A percentile compares a stretch with the other conserved stretches of the same genome.
Evolutionary conservation across 176 grass and related monocot genomes (phyloP).

Genomic region (Otatea glauca): DNA sequence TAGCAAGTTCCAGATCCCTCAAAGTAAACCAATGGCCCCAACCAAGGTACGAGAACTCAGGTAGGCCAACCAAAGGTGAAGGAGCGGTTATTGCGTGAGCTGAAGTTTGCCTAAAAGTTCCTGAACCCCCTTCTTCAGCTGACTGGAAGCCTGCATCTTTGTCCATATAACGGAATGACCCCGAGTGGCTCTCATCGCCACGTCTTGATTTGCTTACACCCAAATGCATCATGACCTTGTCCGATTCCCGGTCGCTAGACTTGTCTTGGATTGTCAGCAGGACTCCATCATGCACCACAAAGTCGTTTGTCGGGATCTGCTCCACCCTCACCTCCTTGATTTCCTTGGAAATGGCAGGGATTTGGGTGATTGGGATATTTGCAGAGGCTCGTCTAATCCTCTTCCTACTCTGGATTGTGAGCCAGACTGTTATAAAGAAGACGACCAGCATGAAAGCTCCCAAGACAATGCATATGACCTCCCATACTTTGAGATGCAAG

Average conservation of each 20-base stretch:
- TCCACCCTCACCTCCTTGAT: slow-evolving; percentile 93
- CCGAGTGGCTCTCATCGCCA: slow-evolving; percentile 84
- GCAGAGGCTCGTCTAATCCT: slow-evolving; percentile 60
- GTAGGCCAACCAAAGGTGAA: slow-evolving; percentile 81
- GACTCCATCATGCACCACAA: slow-evolving; percentile 51
- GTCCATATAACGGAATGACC: slow-evolving; percentile 86
- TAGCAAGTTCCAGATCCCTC: slow-evolving; percentile 72
- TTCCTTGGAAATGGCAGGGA: slow-evolving; percentile 81
- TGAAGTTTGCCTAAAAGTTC: slow-evolving; percentile 60
- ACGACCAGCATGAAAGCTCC: slow-evolving; percentile 71
- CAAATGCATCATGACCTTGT: slow-evolving; percentile 72
- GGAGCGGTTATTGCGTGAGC: slow-evolving; percentile 65
- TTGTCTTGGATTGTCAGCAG: slow-evolving; percentile 66
- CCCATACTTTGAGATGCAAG: slow-evolving; percentile 94
- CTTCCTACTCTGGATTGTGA: slow-evolving; percentile 73
- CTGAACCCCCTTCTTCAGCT: slow-evolving; percentile 73
- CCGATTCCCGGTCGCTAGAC: slow-evolving; percentile 58
- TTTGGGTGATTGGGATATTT: slow-evolving; percentile 72
- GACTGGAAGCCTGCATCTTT: slow-evolving; percentile 72
- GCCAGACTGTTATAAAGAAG: slow-evolving; percentile 72
- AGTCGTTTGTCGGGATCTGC: slow-evolving; percentile 60
- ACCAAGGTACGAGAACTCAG: slow-evolving; percentile 79
- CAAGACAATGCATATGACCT: slow-evolving; percentile 77
- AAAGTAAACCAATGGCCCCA: slow-evolving; percentile 93
- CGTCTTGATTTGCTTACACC: slow-evolving; percentile 68